A percentile compares a stretch with the other conserved stretches of the same genome.
Conservation (phyloP, 2,329 filamentous ascomycete genomes). For the Eutypella sp. region DNA sequence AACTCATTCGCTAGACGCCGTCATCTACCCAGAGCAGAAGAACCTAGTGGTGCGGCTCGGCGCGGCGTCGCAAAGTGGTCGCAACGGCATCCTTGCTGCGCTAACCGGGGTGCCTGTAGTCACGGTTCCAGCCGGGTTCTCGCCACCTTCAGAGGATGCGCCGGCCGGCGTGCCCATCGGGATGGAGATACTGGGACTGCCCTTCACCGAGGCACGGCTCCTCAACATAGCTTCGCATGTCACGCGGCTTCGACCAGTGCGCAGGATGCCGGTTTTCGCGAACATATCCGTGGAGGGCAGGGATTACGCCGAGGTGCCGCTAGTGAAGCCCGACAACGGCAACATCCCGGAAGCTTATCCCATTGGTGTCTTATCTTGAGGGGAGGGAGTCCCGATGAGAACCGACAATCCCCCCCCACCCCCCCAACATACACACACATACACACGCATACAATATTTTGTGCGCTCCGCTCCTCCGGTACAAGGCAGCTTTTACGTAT, state of each 20-base stretch:
- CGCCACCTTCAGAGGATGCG: slow-evolving; percentile 40
- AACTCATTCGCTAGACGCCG: slow-evolving; percentile 44
- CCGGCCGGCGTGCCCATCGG: slow-evolving; percentile 57
- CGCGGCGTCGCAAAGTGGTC: slow-evolving; percentile 50
- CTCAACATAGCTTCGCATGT: slow-evolving; percentile 49
- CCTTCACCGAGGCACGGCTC: slow-evolving; percentile 50
- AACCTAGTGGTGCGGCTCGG: slow-evolving; percentile 58
- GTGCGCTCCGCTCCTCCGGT: too few relatives aligned
- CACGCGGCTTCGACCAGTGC: slow-evolving; percentile 39
- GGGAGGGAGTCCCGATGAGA: too few relatives aligned
- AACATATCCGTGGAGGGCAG: slow-evolving; percentile 31
- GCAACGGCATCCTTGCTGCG: slow-evolving; percentile 42
- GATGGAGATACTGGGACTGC: slow-evolving; percentile 57
- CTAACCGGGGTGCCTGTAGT: slow-evolving; percentile 36
- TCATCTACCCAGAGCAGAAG: slow-evolving; percentile 62
- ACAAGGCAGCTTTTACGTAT: too few relatives aligned
- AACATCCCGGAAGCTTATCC: slow-evolving; percentile 43
- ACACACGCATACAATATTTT: background rate
- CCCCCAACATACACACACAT: too few relatives aligned
- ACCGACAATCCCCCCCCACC: too few relatives aligned
- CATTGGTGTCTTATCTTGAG: slow-evolving; percentile 33
- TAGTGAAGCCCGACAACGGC: slow-evolving; percentile 34
- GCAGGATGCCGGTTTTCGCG: slow-evolving; percentile 43
- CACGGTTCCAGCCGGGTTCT: slow-evolving; percentile 50
- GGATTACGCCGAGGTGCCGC: slow-evolving; percentile 38